Evolutionary conservation across 371 early-diverging fungal species (phyloP), one percentile per base, ranked within the genome.

Genomic region (Syncephalastrum contaminatum): DNA sequence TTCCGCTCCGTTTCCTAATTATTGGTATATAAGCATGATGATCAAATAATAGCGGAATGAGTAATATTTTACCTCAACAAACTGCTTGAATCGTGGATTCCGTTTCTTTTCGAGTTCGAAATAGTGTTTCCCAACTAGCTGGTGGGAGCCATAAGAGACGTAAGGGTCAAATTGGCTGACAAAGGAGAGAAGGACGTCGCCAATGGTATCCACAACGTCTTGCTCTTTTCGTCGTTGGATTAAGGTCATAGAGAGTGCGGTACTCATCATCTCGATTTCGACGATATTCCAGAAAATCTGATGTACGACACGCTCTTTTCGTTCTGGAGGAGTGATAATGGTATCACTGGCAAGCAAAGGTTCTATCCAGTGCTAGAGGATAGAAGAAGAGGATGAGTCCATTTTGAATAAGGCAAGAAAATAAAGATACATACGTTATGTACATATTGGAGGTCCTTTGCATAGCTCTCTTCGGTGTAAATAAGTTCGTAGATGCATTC

Each of bases 401-500:
- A 30, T 30, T 12, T 10, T 10, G 36, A 4, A 3, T 44, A 25
- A 36, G 14, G n/a, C 24, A 14, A 54, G 41, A 8, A 4, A 6
- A 14, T 46, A 4, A 13, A 39, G 36, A 30, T 15, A 27, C 50
- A 48, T 64, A 69, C 69, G 24, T 61, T 65, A 27, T 65, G 49
- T 43, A 69, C 27, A 44, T 72, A 60, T 10, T 59, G 51, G 50
- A 77, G 50, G 59, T 95, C 96, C 27, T 78, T 79, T 15, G 93
- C 91, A 76, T 86, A 95, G 64, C 93, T 90, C 59, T 84, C 83
- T 66, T 94, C 95, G 4, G 90, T 91, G 48, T 89, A 80, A 30
- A 96, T 88, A 47, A 94, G 59, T 71, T 96, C 96, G 63, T 85
- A 95, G 52, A 96, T 90, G 43, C 84, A 83, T 64, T 96, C 94